Conservation (phyloP, 2,329 filamentous ascomycete genomes). For the Emmonsiellopsis sp. region DNA sequence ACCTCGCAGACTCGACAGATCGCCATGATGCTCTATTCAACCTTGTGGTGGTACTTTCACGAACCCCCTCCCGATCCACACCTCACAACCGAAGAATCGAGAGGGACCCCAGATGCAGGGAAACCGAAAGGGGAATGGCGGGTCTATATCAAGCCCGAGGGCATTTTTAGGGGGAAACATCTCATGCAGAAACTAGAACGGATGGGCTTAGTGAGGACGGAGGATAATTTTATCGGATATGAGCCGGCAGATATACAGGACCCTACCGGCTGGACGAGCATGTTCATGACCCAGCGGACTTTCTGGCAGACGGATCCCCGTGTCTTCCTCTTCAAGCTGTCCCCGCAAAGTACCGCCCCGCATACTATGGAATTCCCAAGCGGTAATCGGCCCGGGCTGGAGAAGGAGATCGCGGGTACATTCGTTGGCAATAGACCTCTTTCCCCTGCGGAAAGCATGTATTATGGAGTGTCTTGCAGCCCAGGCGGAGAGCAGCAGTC, state of each 20-base stretch:
- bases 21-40: conserved; percentile 94
- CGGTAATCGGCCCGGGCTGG: conserved; percentile 32
- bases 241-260: conserved; percentile 50
- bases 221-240: conserved; percentile 66
- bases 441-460: not conserved
- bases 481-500: not conserved
- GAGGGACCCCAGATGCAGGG: conserved; percentile 57
- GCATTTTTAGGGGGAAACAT: conserved; percentile 76
- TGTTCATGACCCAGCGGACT: conserved; percentile 70
- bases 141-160: conserved; percentile 74
- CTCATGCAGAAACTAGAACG: conserved; percentile 83
- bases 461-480: not conserved
- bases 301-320: conserved; percentile 92
- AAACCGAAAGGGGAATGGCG: conserved; percentile 79
- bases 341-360: conserved; percentile 57
- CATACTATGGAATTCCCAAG: conserved; percentile 39
- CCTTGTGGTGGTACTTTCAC: conserved; percentile 96
- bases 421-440: not conserved
- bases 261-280: conserved; percentile 57
- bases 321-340: conserved; percentile 63
- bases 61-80: conserved; percentile 62
- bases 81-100: conserved; percentile 54
- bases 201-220: conserved; percentile 74
- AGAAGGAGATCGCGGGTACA: conserved; percentile 4
- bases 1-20: conserved; percentile 79